Conservation (phyloP, 306 rosid genomes). For the Elaeagnus macrophylla region DNA sequence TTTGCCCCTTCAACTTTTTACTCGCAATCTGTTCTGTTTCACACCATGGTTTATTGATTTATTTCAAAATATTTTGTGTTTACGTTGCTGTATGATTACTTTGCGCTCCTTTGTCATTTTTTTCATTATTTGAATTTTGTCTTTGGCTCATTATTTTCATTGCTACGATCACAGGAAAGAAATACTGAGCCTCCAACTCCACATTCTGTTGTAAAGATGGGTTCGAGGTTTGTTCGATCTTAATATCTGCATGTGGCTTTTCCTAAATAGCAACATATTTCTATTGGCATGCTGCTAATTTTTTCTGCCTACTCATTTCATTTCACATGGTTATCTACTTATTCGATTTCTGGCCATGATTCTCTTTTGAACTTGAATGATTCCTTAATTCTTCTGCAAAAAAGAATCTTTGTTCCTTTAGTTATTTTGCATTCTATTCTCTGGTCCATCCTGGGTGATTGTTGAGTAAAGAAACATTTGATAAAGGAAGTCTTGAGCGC, state of each 20-base stretch:
- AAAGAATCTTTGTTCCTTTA: neutral
- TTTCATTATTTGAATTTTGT: constrained; percentile 3
- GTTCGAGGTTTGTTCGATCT: constrained; percentile 58
- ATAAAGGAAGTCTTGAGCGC: neutral
- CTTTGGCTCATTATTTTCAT: constrained; percentile 10
- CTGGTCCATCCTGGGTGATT: neutral
- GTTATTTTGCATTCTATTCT: neutral
- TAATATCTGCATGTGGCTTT: constrained; percentile 12
- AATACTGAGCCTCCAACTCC: constrained; percentile 90
- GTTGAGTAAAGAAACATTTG: neutral
- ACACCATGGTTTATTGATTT: too few species aligned
- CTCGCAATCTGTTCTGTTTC: too few species aligned
- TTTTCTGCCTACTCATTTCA: constrained; percentile 16
- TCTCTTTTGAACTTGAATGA: neutral
- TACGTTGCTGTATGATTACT: neutral
- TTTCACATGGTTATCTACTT: too few species aligned
- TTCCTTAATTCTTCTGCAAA: too few species aligned
- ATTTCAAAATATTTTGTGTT: neutral
- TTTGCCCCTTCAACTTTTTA: neutral
- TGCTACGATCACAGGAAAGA: constrained; percentile 58
- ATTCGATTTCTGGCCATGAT: constrained; percentile 1
- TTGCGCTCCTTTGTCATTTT: constrained; percentile 2
- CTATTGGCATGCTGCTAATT: neutral
- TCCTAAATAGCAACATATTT: neutral
- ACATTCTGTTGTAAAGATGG: constrained; percentile 69